Conservation (phyloP, 2,329 filamentous ascomycete species). For the Ophiostoma quercus region DNA sequence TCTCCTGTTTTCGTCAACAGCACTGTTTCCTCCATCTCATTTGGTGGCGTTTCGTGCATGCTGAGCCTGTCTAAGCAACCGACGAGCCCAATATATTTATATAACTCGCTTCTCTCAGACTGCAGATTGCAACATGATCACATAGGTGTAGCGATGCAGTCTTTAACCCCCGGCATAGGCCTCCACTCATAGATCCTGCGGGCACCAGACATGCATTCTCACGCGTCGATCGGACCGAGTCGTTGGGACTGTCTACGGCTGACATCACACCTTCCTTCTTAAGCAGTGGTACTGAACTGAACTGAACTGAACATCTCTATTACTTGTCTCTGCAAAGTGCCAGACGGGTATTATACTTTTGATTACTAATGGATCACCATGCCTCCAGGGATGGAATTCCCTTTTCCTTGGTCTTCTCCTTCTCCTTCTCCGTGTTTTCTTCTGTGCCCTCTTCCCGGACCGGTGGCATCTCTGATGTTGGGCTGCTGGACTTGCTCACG, state of each 20-base stretch:
- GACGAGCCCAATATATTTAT: neutral
- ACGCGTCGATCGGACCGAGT: neutral
- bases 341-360: neutral
- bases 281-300: neutral
- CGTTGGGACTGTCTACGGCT: neutral
- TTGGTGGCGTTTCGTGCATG: conserved; percentile 7
- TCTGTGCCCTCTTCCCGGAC: neutral
- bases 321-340: neutral
- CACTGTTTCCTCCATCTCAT: neutral
- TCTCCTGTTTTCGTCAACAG: neutral
- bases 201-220: neutral
- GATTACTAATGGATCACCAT: neutral
- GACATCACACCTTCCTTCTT: neutral
- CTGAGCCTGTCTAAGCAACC: neutral
- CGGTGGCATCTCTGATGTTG: neutral
- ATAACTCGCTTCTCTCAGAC: neutral
- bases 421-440: neutral
- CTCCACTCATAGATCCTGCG: neutral
- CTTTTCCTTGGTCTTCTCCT: neutral
- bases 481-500: conserved; percentile 4
- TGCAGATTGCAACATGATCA: neutral
- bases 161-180: neutral
- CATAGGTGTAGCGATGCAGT: neutral
- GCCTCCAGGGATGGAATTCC: neutral
- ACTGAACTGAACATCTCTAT: neutral